Conservation (phyloP, 1,284 basidiomycete genomes). For the Gomphus sp. region DNA sequence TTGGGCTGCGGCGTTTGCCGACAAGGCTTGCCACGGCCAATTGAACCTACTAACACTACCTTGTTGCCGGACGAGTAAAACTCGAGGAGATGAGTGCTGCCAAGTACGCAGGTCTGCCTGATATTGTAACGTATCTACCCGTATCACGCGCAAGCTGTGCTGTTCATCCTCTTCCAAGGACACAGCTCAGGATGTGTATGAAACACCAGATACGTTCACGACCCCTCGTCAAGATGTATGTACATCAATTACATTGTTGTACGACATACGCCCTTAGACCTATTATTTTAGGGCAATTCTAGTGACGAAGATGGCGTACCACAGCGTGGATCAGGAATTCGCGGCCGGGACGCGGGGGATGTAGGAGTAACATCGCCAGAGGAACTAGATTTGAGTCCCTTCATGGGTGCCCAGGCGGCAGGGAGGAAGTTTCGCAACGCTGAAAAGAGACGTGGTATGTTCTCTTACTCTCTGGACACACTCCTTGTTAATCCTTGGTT, state of each 20-base stretch:
- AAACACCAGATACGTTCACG: constrained; percentile 74
- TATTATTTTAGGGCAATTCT: constrained; percentile 41
- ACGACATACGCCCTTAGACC: constrained; percentile 14
- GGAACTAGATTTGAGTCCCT: constrained; percentile 40
- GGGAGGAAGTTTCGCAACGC: constrained; percentile 58
- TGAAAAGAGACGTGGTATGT: constrained; percentile 41
- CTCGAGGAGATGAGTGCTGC: constrained; percentile 16
- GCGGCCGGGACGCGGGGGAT: constrained; percentile 23
- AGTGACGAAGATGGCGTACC: constrained; percentile 53
- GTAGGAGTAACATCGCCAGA: constrained; percentile 30
- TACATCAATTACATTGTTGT: constrained; percentile 12
- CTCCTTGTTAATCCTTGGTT: constrained; percentile 23
- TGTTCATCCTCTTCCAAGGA: constrained; percentile 41
- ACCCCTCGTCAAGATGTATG: constrained; percentile 38
- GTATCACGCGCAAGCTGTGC: neutral
- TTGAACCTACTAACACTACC: neutral
- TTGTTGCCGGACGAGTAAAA: neutral
- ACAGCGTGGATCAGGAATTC: constrained; percentile 24
- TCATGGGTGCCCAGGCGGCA: constrained; percentile 51
- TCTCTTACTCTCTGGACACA: constrained; percentile 20
- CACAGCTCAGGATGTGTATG: constrained; percentile 86
- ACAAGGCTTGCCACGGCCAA: neutral
- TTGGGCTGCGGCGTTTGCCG: neutral
- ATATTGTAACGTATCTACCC: constrained; percentile 52
- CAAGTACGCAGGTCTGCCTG: constrained; percentile 84